Conservation (phyloP, 768 basidiomycete species). For the Cubamyces sp. region DNA sequence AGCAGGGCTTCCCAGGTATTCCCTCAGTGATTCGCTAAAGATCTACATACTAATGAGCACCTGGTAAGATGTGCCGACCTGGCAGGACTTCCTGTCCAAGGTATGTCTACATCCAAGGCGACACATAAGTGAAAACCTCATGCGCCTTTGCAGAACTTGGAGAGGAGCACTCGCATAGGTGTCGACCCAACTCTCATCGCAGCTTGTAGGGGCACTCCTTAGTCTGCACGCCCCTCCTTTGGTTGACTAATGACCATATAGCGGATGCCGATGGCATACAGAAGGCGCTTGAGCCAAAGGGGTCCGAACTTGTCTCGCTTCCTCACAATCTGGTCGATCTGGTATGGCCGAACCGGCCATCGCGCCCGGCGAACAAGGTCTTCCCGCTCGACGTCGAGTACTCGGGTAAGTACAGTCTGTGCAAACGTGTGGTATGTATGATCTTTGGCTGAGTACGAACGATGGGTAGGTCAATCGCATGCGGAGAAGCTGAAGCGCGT, state of each 20-base stretch:
- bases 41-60: conserved; percentile 14
- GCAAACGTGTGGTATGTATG: background rate
- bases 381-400: conserved; percentile 76
- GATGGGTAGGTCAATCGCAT: conserved; percentile 55
- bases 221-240: background rate
- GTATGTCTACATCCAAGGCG: conserved; percentile 37
- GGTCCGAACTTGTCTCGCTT: conserved; percentile 71
- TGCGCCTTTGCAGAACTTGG: conserved; percentile 54
- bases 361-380: conserved; percentile 66
- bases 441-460: background rate
- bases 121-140: background rate
- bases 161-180: conserved; percentile 67
- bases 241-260: conserved; percentile 28
- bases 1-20: conserved; percentile 81
- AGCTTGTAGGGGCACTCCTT: conserved; percentile 48
- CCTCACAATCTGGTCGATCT: conserved; percentile 75
- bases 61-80: conserved; percentile 76
- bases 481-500: conserved; percentile 68
- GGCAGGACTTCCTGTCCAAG: conserved; percentile 86
- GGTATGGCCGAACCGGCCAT: conserved; percentile 76
- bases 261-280: conserved; percentile 68
- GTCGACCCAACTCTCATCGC: conserved; percentile 81
- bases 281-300: conserved; percentile 54
- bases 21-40: conserved; percentile 17
- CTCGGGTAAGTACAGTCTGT: conserved; percentile 51